phyloP scores from a whole-genome alignment of 805 yeast genomes.

The Metschnikowia proteae region DNA sequence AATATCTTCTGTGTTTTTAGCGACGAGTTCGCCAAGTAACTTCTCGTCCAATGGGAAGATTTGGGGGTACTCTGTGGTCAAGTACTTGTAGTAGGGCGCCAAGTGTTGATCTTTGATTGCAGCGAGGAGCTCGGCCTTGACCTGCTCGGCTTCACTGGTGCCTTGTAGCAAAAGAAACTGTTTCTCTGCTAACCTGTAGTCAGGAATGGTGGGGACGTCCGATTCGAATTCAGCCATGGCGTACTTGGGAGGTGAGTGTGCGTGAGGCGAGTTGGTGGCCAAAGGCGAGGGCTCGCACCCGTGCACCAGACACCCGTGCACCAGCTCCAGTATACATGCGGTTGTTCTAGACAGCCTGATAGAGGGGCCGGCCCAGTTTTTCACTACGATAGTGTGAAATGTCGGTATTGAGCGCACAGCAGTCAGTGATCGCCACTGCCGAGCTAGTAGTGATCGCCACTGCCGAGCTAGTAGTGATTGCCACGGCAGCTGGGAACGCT shows the following conservation, averaged over 20 bases:
- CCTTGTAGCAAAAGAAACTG: constrained; percentile 58
- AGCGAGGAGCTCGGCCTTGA: constrained; percentile 43
- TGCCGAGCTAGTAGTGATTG: too few species aligned
- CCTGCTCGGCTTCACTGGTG: constrained; percentile 28
- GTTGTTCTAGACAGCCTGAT: too few species aligned
- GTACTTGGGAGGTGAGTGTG: neutral
- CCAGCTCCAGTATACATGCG: neutral
- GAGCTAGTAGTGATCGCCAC: too few species aligned
- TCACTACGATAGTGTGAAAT: too few species aligned
- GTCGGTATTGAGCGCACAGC: too few species aligned
- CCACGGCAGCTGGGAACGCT: too few species aligned
- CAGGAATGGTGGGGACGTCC: constrained; percentile 66
- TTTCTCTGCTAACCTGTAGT: constrained; percentile 74
- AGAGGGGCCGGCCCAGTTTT: too few species aligned
- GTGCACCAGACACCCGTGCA: neutral
- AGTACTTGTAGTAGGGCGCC: constrained; percentile 79
- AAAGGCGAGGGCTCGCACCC: constrained; percentile 2
- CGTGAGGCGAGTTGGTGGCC: constrained; percentile 5
- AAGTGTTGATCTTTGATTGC: constrained; percentile 58
- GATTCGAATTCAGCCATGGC: constrained; percentile 34
- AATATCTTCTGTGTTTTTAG: constrained; percentile 54
- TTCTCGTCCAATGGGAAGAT: constrained; percentile 56
- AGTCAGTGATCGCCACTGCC: too few species aligned
- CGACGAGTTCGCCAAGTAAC: constrained; percentile 48
- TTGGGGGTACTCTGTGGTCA: constrained; percentile 36